Conservation (phyloP, 2,329 filamentous ascomycete genomes). For the Colletotrichum nymphaeae region DNA sequence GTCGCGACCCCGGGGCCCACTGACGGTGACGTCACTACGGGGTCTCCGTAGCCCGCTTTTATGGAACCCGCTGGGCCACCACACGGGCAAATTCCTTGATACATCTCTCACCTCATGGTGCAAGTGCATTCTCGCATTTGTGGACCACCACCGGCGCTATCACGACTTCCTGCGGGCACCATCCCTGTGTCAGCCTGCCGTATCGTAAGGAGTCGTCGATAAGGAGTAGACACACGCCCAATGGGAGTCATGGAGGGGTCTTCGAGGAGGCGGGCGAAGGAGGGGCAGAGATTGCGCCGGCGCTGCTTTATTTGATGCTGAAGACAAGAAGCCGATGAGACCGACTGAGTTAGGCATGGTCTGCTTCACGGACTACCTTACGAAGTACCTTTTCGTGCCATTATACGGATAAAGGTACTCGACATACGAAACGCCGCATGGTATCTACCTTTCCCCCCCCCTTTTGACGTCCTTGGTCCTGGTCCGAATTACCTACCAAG, state of each 20-base stretch:
- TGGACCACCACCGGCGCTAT: constrained; percentile 12
- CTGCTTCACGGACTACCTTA: too few relatives aligned
- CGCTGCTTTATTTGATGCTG: not conserved
- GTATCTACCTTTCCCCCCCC: not conserved
- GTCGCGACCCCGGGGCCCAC: not conserved
- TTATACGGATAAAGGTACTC: not conserved
- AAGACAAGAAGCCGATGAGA: not conserved
- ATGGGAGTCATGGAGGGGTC: not conserved
- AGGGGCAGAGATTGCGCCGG: not conserved
- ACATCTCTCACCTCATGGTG: constrained; percentile 16
- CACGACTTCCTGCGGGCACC: constrained; percentile 2
- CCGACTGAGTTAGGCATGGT: too few relatives aligned
- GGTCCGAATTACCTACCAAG: not conserved
- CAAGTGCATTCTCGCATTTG: constrained; percentile 27
- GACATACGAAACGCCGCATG: not conserved
- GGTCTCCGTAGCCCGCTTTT: constrained; percentile 3
- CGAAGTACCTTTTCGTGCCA: too few relatives aligned
- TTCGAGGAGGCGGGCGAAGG: not conserved
- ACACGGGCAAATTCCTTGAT: not conserved
- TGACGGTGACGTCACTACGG: constrained; percentile 25
- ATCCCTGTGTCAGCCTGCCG: constrained; percentile 2
- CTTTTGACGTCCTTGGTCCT: not conserved
- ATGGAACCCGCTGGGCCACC: constrained; percentile 13
- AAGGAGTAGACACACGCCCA: constrained; percentile 9
- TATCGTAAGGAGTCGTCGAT: constrained; percentile 16